phyloP scores from a whole-genome alignment of 2,329 filamentous ascomycete species.

The Emericellopsis cladophorae region DNA sequence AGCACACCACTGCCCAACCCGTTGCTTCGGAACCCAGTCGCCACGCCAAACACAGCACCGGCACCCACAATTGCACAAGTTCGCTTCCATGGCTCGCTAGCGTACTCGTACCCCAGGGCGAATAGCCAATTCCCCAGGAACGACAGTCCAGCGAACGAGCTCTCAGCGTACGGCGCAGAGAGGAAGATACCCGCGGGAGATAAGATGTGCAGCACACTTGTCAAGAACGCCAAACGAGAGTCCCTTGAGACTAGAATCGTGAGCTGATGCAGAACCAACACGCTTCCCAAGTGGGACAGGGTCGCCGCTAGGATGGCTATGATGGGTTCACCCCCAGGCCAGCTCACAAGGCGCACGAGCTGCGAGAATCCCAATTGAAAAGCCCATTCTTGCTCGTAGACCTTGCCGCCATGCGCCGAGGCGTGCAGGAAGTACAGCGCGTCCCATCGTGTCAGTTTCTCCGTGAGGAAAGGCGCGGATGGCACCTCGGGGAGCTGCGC shows the following conservation, averaged over 20 bases:
- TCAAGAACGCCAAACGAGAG: constrained; percentile 48
- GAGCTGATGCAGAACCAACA: constrained; percentile 58
- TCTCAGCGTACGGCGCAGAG: constrained; percentile 75
- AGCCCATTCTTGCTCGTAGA: constrained; percentile 78
- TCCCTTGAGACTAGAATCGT: constrained; percentile 38
- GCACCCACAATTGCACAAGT: constrained; percentile 45
- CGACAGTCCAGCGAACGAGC: constrained; percentile 63
- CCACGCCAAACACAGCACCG: constrained; percentile 57
- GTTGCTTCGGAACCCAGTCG: constrained; percentile 71
- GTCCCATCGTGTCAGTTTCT: constrained; percentile 63
- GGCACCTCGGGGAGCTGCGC: constrained; percentile 23
- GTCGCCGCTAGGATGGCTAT: constrained; percentile 59
- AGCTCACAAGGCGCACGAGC: constrained; percentile 23
- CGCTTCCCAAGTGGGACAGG: constrained; percentile 63
- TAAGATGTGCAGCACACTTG: constrained; percentile 65
- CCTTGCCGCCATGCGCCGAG: constrained; percentile 45
- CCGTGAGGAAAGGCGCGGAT: constrained; percentile 20
- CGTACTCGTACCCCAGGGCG: constrained; percentile 26
- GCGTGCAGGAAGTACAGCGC: constrained; percentile 61
- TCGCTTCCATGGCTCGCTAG: constrained; percentile 13
- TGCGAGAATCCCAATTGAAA: constrained; percentile 46
- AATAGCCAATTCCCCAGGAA: constrained; percentile 65
- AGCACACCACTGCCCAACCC: constrained; percentile 71
- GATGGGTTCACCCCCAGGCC: constrained; percentile 22
- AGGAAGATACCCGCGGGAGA: constrained; percentile 86